phyloP scores from a whole-genome alignment of 2,329 filamentous ascomycete genomes.

The Lecanosticta acicola region DNA sequence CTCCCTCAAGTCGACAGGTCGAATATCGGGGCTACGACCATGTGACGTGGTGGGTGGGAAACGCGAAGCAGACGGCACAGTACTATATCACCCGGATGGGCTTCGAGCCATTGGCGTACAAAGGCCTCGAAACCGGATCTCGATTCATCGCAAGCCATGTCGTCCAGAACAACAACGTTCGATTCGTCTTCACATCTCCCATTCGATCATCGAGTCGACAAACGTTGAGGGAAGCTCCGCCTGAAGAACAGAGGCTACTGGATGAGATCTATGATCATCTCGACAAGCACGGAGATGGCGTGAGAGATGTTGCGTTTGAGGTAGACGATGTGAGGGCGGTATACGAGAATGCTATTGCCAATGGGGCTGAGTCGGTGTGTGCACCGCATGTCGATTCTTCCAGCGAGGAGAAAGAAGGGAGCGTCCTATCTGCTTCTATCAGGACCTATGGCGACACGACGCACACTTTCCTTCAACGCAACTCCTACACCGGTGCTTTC shows the following conservation, averaged over 20 bases:
- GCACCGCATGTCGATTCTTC: conserved; percentile 48
- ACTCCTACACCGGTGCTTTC: conserved; percentile 67
- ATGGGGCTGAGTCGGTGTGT: conserved; percentile 58
- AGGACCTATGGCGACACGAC: conserved; percentile 93
- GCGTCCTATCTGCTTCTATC: conserved; percentile 71
- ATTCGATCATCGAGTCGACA: conserved; percentile 48
- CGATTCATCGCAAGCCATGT: conserved; percentile 79
- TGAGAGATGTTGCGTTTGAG: conserved; percentile 92
- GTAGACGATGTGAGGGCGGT: conserved; percentile 83
- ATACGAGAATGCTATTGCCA: conserved; percentile 64
- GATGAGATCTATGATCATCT: conserved; percentile 75
- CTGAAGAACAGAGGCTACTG: conserved; percentile 61
- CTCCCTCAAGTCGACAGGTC: conserved; percentile 11
- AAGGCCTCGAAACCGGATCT: conserved; percentile 80
- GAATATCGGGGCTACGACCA: conserved; percentile 81
- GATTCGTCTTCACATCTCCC: conserved; percentile 80
- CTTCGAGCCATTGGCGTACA: conserved; percentile 76
- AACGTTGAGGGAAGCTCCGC: conserved; percentile 18
- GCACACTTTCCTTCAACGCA: conserved; percentile 78
- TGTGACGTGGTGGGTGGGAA: conserved; percentile 93
- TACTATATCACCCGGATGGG: conserved; percentile 87
- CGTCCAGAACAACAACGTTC: conserved; percentile 67
- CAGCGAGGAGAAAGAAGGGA: conserved; percentile 42
- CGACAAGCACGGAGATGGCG: conserved; percentile 82
- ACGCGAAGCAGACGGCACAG: conserved; percentile 78